Evolutionary conservation across 2,329 filamentous ascomycete genomes (phyloP), one percentile per base, ranked within the genome.

Genomic region (Magnaporthiopsis poae): DNA sequence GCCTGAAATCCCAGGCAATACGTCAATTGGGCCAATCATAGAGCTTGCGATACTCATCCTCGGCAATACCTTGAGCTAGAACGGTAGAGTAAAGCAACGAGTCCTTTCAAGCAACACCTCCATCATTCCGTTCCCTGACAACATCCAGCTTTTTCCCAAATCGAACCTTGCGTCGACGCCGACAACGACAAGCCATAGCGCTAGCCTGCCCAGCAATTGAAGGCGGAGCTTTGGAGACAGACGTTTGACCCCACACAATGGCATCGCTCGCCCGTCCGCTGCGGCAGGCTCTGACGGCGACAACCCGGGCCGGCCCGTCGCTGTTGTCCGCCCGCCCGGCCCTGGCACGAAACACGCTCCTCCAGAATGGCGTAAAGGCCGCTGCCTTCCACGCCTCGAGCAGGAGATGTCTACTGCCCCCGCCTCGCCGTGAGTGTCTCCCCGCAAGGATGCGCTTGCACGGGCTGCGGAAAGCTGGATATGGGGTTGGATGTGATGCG

Each of bases 301-400:
- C 74, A 62, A 77, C 76, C 70, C 73, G 80, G 71, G 78, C 79
- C 71, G 75, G 75, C 66, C 72, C 76, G 62, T 75, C 76, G 71
- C 77, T 78, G 72, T 76, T 74, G 73, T 74, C 72, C 60, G 25
- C 60, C 60, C 60, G 31, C 27, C 60, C 46, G 35, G 52, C 63
- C 39, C 36, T 25, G 63, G 56, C 52, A n/a, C 56, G 70, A 71
- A 73, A 72, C 71, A 68, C 73, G 73, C 66, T 72, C 61, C 68
- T 75, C 67, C 75, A 76, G 71, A 76, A 78, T 70, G 73, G 76
- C 68, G 78, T 80, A 71, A 82, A 87, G 77, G 82, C 88, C 73
- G 89, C 92, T 71, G 88, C 90, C 72, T 96, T 99, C 85, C 93
- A 97, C 80, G 91, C 89, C 74, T 91, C 91, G 60, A 84, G 87